Percentiles rank a stretch among this genome's conserved stretches.
Evolutionary conservation across 768 basidiomycete species (phyloP).

Genomic region (Lactarius psammicola): DNA sequence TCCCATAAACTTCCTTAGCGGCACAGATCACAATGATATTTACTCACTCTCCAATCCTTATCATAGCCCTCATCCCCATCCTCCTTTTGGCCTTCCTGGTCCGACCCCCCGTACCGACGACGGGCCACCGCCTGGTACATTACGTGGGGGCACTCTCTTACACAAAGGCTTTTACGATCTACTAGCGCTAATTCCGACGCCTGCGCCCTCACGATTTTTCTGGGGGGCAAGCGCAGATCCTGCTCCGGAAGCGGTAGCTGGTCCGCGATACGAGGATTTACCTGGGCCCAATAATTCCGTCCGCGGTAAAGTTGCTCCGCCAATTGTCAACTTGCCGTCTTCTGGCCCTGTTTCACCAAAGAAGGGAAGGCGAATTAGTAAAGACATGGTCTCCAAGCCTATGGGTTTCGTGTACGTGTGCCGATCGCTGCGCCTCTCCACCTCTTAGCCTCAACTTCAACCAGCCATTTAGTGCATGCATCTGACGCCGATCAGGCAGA

Average conservation of each 20-base stretch:
- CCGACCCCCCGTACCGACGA: conserved; percentile 35
- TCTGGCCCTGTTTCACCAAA: conserved; percentile 36
- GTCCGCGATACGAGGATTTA: conserved; percentile 69
- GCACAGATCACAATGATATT: conserved; percentile 13
- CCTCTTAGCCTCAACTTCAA: conserved; percentile 29
- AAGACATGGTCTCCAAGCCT: conserved; percentile 86
- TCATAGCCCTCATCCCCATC: conserved; percentile 41
- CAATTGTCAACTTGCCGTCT: conserved; percentile 37
- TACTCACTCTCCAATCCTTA: conserved; percentile 26
- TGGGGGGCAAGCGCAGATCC: conserved; percentile 45
- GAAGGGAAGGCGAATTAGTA: conserved; percentile 70
- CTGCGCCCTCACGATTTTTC: conserved; percentile 60
- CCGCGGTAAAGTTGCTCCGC: conserved; percentile 23
- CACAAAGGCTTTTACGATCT: conserved; percentile 93
- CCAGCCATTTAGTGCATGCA: conserved; percentile 86
- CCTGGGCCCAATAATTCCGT: conserved; percentile 35
- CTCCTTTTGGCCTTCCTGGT: conserved; percentile 31
- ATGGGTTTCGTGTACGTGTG: conserved; percentile 77
- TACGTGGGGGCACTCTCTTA: conserved; percentile 68
- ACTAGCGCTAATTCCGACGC: conserved; percentile 68
- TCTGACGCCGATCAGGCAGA: conserved; percentile 88
- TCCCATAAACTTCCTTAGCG: conserved; percentile 14
- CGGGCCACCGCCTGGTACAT: conserved; percentile 47
- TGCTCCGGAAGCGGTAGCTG: conserved; percentile 48
- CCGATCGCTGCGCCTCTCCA: conserved; percentile 24